Percentiles rank a stretch among this genome's conserved stretches.
phyloP scores from a whole-genome alignment of 2,329 filamentous ascomycete genomes.

The Sporothrix variecibatus region DNA sequence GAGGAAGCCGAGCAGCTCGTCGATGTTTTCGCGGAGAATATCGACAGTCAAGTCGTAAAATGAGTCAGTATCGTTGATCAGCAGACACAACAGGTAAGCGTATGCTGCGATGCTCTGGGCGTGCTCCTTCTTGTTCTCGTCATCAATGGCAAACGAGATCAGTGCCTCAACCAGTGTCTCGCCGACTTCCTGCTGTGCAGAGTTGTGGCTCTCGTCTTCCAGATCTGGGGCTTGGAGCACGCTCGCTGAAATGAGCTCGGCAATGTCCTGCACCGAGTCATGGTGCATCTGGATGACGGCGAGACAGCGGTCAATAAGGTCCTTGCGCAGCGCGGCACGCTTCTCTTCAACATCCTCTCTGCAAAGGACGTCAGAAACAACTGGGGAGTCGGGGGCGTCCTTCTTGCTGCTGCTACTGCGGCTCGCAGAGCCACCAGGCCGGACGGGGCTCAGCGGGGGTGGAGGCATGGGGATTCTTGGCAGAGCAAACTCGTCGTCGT shows the following conservation, averaged over 20 bases:
- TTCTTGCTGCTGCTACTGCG: not conserved
- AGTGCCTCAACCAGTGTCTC: conserved; percentile 82
- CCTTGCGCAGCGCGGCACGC: conserved; percentile 69
- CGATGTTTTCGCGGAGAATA: conserved; percentile 74
- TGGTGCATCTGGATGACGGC: conserved; percentile 88
- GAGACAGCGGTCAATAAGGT: conserved; percentile 84
- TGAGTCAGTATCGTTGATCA: conserved; percentile 73
- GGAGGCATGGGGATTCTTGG: conserved; percentile 2
- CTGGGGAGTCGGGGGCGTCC: conserved; percentile 30
- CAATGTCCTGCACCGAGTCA: conserved; percentile 84
- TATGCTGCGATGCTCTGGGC: conserved; percentile 75
- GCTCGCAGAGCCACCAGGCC: not conserved
- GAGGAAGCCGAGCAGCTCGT: conserved; percentile 76
- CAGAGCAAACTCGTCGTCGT: not conserved
- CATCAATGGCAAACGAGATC: conserved; percentile 65
- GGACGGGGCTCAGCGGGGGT: not conserved
- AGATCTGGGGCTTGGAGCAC: conserved; percentile 55
- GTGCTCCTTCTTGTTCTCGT: conserved; percentile 65
- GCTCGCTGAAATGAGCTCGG: conserved; percentile 79
- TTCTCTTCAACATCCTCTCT: conserved; percentile 79
- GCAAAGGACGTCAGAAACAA: conserved; percentile 41
- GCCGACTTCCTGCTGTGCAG: conserved; percentile 69
- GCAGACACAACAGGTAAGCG: conserved; percentile 84
- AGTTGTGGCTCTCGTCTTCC: conserved; percentile 44
- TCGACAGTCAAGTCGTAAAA: conserved; percentile 80